These are phyloP conservation scores for Monilinia fructicola DNA, from an alignment of 2,329 filamentous ascomycete genomes.

Conservation along the genomic window DNA sequence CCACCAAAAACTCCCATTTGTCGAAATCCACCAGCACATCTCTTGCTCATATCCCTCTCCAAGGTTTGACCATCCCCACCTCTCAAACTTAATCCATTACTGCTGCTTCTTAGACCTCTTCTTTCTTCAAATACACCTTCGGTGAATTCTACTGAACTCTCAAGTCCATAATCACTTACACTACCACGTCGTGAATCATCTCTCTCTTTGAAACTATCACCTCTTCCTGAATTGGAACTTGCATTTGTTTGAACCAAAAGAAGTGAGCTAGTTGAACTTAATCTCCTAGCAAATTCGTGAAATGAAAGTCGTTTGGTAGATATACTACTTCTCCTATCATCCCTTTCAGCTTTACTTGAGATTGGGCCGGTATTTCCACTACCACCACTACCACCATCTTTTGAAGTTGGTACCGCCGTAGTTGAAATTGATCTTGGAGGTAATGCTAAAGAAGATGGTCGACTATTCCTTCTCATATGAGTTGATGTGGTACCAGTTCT, in stretches of 20 bases:
- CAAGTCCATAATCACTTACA: constrained; percentile 7
- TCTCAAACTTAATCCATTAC: constrained; percentile 1
- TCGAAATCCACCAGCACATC: background rate
- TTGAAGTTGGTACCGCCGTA: constrained; percentile 28
- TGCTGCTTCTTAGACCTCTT: constrained; percentile 1
- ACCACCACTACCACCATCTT: constrained; percentile 28
- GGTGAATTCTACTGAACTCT: background rate
- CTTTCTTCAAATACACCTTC: background rate
- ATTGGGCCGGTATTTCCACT: constrained; percentile 27
- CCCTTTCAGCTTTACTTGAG: constrained; percentile 28
- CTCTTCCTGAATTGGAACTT: constrained; percentile 34
- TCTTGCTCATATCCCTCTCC: background rate
- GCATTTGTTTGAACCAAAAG: constrained; percentile 59
- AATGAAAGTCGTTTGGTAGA: constrained; percentile 61
- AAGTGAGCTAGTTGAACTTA: constrained; percentile 60
- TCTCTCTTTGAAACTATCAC: constrained; percentile 32
- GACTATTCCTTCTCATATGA: constrained; percentile 26
- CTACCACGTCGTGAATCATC: constrained; percentile 31
- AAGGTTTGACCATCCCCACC: background rate
- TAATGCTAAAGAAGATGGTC: constrained; percentile 36
- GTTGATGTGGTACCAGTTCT: constrained; percentile 33
- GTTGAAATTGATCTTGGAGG: constrained; percentile 37
- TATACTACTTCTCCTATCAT: constrained; percentile 52
- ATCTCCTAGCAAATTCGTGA: constrained; percentile 58
- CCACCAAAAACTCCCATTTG: constrained; percentile 11